Evolutionary conservation across 176 grass and related monocot species (phyloP).

Genomic region (Bromus sterilis): DNA sequence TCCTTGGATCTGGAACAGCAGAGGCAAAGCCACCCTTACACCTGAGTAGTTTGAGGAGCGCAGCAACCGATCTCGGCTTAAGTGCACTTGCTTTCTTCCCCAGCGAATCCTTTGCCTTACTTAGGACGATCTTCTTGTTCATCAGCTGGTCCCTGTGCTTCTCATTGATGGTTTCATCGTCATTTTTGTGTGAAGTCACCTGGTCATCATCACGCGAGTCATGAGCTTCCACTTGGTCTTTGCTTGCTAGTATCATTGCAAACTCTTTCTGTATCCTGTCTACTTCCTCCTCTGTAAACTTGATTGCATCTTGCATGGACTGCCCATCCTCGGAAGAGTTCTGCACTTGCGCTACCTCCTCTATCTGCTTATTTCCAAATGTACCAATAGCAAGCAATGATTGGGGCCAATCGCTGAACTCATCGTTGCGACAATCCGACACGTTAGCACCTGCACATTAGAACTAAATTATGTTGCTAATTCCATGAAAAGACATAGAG

Average conservation of each 20-base stretch:
- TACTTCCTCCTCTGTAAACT: constrained; percentile 57
- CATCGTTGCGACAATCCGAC: constrained; percentile 35
- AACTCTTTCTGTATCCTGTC: constrained; percentile 52
- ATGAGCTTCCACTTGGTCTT: constrained; percentile 15
- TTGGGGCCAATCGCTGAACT: constrained; percentile 66
- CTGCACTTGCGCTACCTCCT: constrained; percentile 20
- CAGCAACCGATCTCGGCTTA: constrained; percentile 53
- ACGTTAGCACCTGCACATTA: constrained; percentile 33
- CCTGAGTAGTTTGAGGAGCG: constrained; percentile 51
- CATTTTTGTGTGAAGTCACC: constrained; percentile 9
- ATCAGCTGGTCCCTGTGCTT: constrained; percentile 15
- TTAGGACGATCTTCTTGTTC: constrained; percentile 39
- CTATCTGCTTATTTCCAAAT: constrained; percentile 50
- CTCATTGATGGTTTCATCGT: constrained; percentile 2
- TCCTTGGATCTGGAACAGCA: constrained; percentile 39
- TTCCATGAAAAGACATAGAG: constrained; percentile 1
- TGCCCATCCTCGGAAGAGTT: constrained; percentile 13
- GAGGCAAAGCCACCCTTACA: constrained; percentile 50
- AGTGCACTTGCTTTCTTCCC: constrained; percentile 26
- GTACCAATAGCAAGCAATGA: constrained; percentile 74
- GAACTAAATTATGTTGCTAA: constrained; percentile 16
- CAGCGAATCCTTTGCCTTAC: constrained; percentile 36
- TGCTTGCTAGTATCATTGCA: constrained; percentile 28
- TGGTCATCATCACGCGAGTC: constrained; percentile 8
- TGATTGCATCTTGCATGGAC: constrained; percentile 20